phyloP scores from a whole-genome alignment of 768 basidiomycete genomes.

The Lactarius tabidus region DNA sequence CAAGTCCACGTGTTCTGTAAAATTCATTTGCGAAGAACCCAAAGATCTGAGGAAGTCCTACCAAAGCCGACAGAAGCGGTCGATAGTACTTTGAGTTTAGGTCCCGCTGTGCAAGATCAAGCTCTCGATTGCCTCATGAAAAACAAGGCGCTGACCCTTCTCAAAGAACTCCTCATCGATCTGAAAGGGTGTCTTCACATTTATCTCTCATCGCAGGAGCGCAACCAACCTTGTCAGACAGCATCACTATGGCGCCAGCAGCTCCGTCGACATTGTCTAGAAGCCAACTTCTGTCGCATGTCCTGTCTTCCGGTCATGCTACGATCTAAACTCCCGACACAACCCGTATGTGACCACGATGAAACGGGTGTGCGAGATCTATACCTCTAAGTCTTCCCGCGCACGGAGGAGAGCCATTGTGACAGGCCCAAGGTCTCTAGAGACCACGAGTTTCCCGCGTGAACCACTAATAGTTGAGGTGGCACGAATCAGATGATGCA shows the following conservation, averaged over 20 bases:
- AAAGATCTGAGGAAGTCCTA: constrained; percentile 31
- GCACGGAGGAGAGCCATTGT: constrained; percentile 53
- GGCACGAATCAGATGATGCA: constrained; percentile 6
- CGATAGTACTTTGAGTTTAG: constrained; percentile 74
- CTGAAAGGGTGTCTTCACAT: constrained; percentile 34
- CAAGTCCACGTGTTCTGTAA: constrained; percentile 78
- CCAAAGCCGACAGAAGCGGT: constrained; percentile 93
- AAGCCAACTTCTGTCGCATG: constrained; percentile 65
- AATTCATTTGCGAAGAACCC: not conserved
- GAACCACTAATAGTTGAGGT: not conserved
- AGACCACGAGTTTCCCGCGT: constrained; percentile 49
- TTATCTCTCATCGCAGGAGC: constrained; percentile 20
- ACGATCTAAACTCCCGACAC: constrained; percentile 37
- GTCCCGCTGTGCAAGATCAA: constrained; percentile 52
- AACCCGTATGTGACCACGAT: not conserved
- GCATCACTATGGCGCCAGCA: constrained; percentile 52
- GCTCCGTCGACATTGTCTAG: constrained; percentile 67
- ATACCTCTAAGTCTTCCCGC: constrained; percentile 53
- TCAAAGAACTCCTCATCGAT: constrained; percentile 71
- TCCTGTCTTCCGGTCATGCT: constrained; percentile 49
- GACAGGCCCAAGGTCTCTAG: constrained; percentile 57
- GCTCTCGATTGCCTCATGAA: not conserved
- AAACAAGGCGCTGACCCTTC: constrained; percentile 36
- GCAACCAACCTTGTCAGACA: constrained; percentile 61
- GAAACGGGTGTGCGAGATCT: not conserved